Evolutionary conservation across 2,329 filamentous ascomycete species (phyloP), one percentile per base, ranked within the genome.

Genomic region (Alternaria atra): DNA sequence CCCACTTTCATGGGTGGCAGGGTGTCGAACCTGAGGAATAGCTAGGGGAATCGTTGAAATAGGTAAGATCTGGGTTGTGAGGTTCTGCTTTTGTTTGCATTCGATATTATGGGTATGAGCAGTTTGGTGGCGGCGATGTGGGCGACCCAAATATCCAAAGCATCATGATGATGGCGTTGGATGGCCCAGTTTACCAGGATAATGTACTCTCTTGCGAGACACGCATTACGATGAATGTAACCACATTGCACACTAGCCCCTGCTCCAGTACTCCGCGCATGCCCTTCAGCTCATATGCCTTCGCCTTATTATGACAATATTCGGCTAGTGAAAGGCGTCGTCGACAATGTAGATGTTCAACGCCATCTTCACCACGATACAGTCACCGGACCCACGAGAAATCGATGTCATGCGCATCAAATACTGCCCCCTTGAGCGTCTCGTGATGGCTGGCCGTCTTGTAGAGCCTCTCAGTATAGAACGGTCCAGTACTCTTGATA

Each of bases 1-100:
- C 76, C 75, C 13, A 60, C 32, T 35, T 29, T 60, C 6, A 30
- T 62, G 34, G 64, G 68, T 2, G 67, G 71, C 20, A 58, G 71
- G 6, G 13, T 75, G 25, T 62, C 61, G 27, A 69, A 68, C 56
- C 57, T 76, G 61, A 65, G 73, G 46, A 76, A 75, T 43, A 30
- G 35, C 17, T 53, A 43, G 13, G 30, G 3, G 32, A 27, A 17
- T 27, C 13, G 8, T 50, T 37, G 32, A 25, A 20, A 9, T n/a
- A 25, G 12, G 23, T 12, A 13, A n/a, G 17, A 13, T 50, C 46
- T 50, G 32, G 46, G n/a, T 6, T n/a, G 15, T 35, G 32, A 35
- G 29, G 13, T 5, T 25, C 5, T 37, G 20, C 12, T 25, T 13
- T 7, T 27, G 17, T n/a, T 35, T 27, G 20, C 20, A 15, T 50